Conservation (phyloP, 768 basidiomycete species). For the Xerocomellus chrysenteron region DNA sequence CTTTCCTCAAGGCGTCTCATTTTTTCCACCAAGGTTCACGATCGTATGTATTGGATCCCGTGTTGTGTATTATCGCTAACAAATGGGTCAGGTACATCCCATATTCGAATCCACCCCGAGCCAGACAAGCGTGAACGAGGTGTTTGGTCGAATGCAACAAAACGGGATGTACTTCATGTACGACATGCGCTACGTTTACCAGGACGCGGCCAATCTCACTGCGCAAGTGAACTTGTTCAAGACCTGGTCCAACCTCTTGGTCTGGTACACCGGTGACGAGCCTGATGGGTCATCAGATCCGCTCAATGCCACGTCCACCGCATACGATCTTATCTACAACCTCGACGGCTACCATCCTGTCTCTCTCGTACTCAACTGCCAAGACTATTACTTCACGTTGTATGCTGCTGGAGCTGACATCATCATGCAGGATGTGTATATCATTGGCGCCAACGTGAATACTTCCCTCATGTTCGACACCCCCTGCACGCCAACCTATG, state of each 20-base stretch:
- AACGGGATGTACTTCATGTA: conserved; percentile 71
- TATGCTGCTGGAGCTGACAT: conserved; percentile 68
- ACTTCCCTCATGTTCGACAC: conserved; percentile 61
- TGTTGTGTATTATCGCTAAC: conserved; percentile 4
- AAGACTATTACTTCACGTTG: conserved; percentile 60
- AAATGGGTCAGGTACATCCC: conserved; percentile 55
- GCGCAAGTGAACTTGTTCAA: conserved; percentile 69
- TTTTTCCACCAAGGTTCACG: conserved; percentile 4
- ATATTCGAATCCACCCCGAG: conserved; percentile 62
- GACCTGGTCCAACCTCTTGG: conserved; percentile 60
- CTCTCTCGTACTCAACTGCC: conserved; percentile 61
- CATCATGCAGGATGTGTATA: conserved; percentile 59
- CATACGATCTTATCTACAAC: conserved; percentile 57
- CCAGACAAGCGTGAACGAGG: conserved; percentile 42
- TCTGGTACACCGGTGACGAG: conserved; percentile 75
- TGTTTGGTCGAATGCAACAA: conserved; percentile 68
- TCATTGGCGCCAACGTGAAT: conserved; percentile 57
- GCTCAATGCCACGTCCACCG: conserved; percentile 48
- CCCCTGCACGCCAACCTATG: conserved; percentile 60
- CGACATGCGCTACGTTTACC: conserved; percentile 75
- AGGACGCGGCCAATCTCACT: conserved; percentile 56
- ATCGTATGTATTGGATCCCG: conserved; percentile 29
- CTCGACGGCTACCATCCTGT: conserved; percentile 69
- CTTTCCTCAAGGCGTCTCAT: not conserved
- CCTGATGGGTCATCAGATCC: conserved; percentile 70